These are phyloP conservation scores for Agapanthus africanus DNA, from an alignment of 106 monocot species.

Conservation along the genomic window DNA sequence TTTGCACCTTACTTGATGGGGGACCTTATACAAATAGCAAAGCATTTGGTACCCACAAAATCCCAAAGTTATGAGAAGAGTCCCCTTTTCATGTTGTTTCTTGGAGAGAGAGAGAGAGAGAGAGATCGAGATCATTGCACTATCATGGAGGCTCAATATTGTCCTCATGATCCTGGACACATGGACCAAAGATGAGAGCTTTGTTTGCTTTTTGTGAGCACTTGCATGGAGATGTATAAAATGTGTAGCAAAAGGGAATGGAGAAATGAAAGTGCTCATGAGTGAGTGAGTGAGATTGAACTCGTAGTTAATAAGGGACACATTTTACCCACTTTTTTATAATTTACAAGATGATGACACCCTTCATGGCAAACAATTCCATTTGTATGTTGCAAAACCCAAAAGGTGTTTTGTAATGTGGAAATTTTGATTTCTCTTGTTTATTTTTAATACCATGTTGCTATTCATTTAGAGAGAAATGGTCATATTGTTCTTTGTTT, in stretches of 20 bases:
- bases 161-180: conserved; percentile 8
- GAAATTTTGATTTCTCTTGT: background rate
- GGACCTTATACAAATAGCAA: conserved; percentile 4
- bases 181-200: conserved; percentile 42
- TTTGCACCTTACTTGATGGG: conserved; percentile 6
- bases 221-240: conserved; percentile 28
- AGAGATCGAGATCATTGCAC: conserved; percentile 38
- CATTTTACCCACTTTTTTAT: background rate
- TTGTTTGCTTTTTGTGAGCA: conserved; percentile 45
- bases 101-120: conserved; percentile 13
- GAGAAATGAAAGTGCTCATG: conserved; percentile 17
- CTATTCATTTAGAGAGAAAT: background rate
- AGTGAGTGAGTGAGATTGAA: background rate
- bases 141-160: conserved; percentile 34
- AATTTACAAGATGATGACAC: background rate
- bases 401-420: too few relatives aligned
- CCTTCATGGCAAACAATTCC: background rate
- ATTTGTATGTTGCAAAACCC: too few relatives aligned
- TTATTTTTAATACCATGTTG: background rate
- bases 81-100: conserved; percentile 20
- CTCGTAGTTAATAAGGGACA: background rate
- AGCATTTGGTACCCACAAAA: conserved; percentile 19
- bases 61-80: conserved; percentile 18
- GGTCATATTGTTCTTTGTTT: too few relatives aligned
- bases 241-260: conserved; percentile 12